A percentile compares a stretch with the other conserved stretches of the same genome.
These are phyloP conservation scores for Rehmannia glutinosa DNA, from an alignment of 257 asterid genomes.

Conservation along the genomic window DNA sequence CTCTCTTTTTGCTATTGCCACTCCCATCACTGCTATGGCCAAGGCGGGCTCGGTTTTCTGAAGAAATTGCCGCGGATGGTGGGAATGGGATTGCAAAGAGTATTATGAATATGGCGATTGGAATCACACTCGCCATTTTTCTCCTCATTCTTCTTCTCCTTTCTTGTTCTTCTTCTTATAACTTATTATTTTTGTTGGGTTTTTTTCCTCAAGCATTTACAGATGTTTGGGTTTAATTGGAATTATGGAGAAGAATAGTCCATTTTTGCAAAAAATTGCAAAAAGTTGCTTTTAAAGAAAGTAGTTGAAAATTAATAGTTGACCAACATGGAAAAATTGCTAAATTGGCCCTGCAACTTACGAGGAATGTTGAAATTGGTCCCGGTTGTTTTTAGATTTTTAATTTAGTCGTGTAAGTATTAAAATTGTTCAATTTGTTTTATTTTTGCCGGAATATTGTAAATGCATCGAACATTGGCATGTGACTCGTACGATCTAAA, in stretches of 20 bases:
- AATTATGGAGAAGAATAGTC: not conserved
- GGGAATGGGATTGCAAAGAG: constrained; percentile 26
- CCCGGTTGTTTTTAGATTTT: too few species aligned
- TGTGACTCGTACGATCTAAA: too few species aligned
- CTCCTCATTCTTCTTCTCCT: not conserved
- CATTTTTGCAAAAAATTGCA: too few species aligned
- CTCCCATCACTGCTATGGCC: not conserved
- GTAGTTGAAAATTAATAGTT: too few species aligned
- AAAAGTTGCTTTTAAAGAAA: too few species aligned
- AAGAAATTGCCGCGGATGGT: constrained; percentile 12
- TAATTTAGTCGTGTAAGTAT: too few species aligned
- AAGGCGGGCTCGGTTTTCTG: not conserved
- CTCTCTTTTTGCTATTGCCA: constrained; percentile 23
- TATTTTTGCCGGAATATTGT: too few species aligned
- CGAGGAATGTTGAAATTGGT: too few species aligned
- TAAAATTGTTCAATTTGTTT: too few species aligned
- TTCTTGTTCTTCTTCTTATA: not conserved
- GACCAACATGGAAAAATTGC: too few species aligned
- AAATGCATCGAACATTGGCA: too few species aligned
- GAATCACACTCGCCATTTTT: constrained; percentile 22
- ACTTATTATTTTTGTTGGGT: not conserved
- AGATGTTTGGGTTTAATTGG: not conserved
- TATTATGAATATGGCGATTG: constrained; percentile 25
- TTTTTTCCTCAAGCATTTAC: not conserved
- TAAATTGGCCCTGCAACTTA: too few species aligned